Base-by-base conservation (phyloP, 2,329 filamentous ascomycete species). In the Neopestalotiopsis sp. region DNA sequence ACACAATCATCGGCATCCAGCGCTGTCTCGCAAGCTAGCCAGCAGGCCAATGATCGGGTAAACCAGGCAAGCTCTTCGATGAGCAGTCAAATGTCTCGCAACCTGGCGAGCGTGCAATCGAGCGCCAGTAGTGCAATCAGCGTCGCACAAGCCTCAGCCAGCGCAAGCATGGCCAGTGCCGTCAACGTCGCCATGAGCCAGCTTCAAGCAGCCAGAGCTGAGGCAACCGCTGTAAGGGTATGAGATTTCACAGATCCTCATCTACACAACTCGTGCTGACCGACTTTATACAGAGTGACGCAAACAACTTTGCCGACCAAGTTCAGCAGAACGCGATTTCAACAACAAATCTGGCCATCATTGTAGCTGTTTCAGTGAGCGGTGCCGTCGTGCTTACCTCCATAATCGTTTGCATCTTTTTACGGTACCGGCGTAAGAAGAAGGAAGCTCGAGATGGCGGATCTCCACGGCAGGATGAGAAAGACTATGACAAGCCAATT, bases 111-210 rank as follows among this genome's bases (percentile, higher is more conserved):
- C 63, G 73, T 71, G 14, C 71, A 74, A 67, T 75, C 73, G 66
- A 77, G 76, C 64, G 76, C 76, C 2, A 76, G 70, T 63, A 73
- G 72, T 65, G 86, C 86, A 2, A 81, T 90, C 56, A 78, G 78
- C 67, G 73, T 86, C 53, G 88, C 87, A 17, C 84, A 87, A 76
- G 79, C 77, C 10, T 86, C 88, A 67, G 88, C 85, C 4, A 88
- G 87, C 7, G 74, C 90, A 45, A 84, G 82, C 57, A 83, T 90
- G 17, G 84, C 83, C 61, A 89, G 87, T 79, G 87, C 83, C 71
- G 77, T 84, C n/a, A 79, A 82, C 68, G 78, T 78, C 24, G 77
- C 79, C 38, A 75, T 74, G 24, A 78, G 75, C 67, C 72, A 74
- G 67, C 75, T 78, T 9, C 72, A 76, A 67, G 73, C 67, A 42